Evolutionary conservation across 2,329 filamentous ascomycete species (phyloP).

Genomic region (Ophiosphaerella herpotricha): DNA sequence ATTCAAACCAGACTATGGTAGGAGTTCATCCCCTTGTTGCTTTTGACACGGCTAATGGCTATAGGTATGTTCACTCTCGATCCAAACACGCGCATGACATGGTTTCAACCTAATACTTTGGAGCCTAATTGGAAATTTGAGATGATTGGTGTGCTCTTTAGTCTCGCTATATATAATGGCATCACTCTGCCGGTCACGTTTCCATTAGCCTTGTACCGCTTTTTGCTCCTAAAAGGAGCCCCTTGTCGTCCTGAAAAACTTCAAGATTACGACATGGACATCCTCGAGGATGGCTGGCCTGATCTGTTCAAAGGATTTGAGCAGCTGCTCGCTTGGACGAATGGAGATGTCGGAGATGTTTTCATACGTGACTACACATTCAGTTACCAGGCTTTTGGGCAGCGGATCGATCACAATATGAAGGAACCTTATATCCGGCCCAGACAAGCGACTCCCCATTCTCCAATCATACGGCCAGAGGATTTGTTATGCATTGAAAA

Average conservation of each 20-base stretch:
- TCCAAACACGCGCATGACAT: slow-evolving; percentile 74
- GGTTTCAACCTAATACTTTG: slow-evolving; percentile 82
- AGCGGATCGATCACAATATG: slow-evolving; percentile 61
- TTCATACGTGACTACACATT: slow-evolving; percentile 89
- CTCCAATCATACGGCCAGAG: background rate
- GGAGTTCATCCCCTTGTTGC: slow-evolving; percentile 19
- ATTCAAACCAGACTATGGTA: slow-evolving; percentile 74
- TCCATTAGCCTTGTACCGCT: slow-evolving; percentile 80
- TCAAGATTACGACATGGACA: slow-evolving; percentile 55
- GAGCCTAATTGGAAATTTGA: slow-evolving; percentile 91
- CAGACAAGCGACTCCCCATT: background rate
- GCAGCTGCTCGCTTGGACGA: slow-evolving; percentile 75
- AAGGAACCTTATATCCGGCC: slow-evolving; percentile 18
- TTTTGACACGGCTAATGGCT: slow-evolving; percentile 11
- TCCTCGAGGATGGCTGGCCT: slow-evolving; percentile 90
- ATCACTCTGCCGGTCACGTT: slow-evolving; percentile 90
- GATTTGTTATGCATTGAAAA: background rate
- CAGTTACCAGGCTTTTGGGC: slow-evolving; percentile 65
- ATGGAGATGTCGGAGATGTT: slow-evolving; percentile 79
- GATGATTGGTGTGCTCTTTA: slow-evolving; percentile 83
- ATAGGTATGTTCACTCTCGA: slow-evolving; percentile 77
- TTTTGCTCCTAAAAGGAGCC: slow-evolving; percentile 72
- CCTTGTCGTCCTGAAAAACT: slow-evolving; percentile 52
- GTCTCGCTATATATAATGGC: slow-evolving; percentile 89
- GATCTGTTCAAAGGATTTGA: slow-evolving; percentile 76